These are phyloP conservation scores for Pilatotrama ljubarskyi DNA, from an alignment of 768 basidiomycete genomes.

Conservation along the genomic window DNA sequence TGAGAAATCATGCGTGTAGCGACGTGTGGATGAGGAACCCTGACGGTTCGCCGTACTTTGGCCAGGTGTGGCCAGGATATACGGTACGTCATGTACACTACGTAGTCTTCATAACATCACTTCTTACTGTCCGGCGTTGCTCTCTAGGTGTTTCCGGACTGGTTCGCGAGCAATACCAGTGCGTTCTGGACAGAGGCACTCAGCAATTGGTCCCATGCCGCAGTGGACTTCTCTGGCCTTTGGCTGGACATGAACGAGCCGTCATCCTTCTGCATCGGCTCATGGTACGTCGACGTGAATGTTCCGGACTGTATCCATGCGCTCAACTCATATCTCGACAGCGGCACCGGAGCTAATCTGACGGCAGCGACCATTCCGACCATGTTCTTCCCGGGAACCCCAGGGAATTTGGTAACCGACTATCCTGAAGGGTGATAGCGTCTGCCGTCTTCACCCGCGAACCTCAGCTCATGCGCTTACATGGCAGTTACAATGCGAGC, in stretches of 20 bases:
- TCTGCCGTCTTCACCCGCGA: not conserved
- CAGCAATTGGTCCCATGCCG: conserved; percentile 50
- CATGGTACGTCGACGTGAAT: conserved; percentile 43
- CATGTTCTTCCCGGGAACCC: conserved; percentile 57
- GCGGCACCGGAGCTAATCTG: conserved; percentile 58
- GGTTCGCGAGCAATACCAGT: conserved; percentile 54
- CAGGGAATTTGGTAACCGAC: conserved; percentile 50
- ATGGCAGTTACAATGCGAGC: conserved; percentile 57
- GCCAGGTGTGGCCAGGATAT: conserved; percentile 78
- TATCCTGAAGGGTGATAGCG: conserved; percentile 69
- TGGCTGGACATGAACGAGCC: conserved; percentile 75
- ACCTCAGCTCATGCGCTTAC: not conserved
- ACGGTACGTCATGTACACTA: conserved; percentile 42
- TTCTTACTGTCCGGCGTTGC: conserved; percentile 9
- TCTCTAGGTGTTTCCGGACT: conserved; percentile 60
- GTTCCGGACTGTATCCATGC: not conserved
- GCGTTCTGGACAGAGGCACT: conserved; percentile 64
- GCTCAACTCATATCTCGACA: conserved; percentile 23
- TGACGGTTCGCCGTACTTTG: conserved; percentile 69
- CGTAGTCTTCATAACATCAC: not conserved
- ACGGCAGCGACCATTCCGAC: conserved; percentile 51
- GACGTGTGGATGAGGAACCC: conserved; percentile 75
- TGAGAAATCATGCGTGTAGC: conserved; percentile 33
- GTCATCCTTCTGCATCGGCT: conserved; percentile 63
- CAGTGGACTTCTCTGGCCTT: conserved; percentile 62